Percentiles rank a stretch among this genome's conserved stretches.
Evolutionary conservation across 1,284 basidiomycete genomes (phyloP).

Genomic region (Schizophyllum amplum): DNA sequence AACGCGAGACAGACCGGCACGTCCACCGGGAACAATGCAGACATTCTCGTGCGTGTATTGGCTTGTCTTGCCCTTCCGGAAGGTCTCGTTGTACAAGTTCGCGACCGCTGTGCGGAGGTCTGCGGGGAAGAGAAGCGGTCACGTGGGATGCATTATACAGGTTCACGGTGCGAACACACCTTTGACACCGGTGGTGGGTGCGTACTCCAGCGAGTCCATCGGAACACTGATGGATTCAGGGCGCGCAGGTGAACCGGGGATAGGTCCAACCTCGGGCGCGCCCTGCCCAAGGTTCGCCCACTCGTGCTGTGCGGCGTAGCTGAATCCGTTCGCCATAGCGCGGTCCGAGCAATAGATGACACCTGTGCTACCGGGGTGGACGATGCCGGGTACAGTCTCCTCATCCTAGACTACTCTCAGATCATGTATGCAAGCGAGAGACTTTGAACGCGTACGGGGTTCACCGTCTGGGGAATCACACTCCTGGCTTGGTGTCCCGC

Average conservation of each 20-base stretch:
- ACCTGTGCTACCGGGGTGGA: conserved; percentile 68
- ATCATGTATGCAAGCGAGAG: conserved; percentile 5
- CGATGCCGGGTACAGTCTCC: conserved; percentile 78
- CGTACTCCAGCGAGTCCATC: conserved; percentile 82
- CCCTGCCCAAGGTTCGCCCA: conserved; percentile 85
- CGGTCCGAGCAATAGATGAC: conserved; percentile 87
- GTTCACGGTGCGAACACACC: conserved; percentile 29
- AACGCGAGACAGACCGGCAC: conserved; percentile 83
- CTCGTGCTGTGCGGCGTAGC: conserved; percentile 64
- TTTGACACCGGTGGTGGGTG: conserved; percentile 88
- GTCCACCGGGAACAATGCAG: conserved; percentile 87
- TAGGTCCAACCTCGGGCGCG: conserved; percentile 81
- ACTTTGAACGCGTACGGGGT: conserved; percentile 48
- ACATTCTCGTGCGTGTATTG: conserved; percentile 89
- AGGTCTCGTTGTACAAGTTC: conserved; percentile 81
- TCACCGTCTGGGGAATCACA: conserved; percentile 55
- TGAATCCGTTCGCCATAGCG: conserved; percentile 86
- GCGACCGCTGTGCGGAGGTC: conserved; percentile 71
- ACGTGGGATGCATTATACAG: conserved; percentile 2
- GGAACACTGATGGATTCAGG: conserved; percentile 57
- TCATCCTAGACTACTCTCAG: conserved; percentile 42
- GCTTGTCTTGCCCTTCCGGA: conserved; percentile 70
- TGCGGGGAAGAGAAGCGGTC: conserved; percentile 13
- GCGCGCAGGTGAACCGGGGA: conserved; percentile 67
- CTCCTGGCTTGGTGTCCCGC: conserved; percentile 63